phyloP scores from a whole-genome alignment of 495 filamentous ascomycete genomes.

The Talaromyces proteolyticus region DNA sequence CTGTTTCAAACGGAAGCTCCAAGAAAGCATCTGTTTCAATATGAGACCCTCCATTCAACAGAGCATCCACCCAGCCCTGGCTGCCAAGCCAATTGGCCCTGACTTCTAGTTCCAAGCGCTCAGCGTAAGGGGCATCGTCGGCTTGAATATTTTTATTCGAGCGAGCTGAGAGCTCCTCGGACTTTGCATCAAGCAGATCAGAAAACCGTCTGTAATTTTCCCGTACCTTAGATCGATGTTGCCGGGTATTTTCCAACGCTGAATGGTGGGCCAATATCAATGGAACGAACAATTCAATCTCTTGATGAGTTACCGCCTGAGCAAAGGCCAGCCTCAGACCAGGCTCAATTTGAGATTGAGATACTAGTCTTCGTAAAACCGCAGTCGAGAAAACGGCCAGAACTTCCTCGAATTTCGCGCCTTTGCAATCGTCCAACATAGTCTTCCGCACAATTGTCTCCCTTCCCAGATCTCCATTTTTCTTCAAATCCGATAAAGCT shows the following conservation, averaged over 20 bases:
- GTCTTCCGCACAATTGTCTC: constrained; percentile 77
- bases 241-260: constrained; percentile 47
- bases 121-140: constrained; percentile 34
- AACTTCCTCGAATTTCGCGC: constrained; percentile 74
- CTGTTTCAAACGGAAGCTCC: constrained; percentile 54
- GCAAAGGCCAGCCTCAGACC: constrained; percentile 60
- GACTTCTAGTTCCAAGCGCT: constrained; percentile 39
- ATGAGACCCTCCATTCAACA: constrained; percentile 60
- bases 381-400: constrained; percentile 72
- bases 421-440: constrained; percentile 89
- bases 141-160: neutral
- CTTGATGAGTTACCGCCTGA: constrained; percentile 43
- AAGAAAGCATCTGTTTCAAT: constrained; percentile 56
- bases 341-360: constrained; percentile 33
- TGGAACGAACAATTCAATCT: constrained; percentile 55
- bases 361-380: constrained; percentile 65
- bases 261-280: constrained; percentile 68
- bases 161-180: constrained; percentile 30
- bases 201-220: constrained; percentile 57
- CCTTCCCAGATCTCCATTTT: constrained; percentile 71
- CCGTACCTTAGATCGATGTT: constrained; percentile 24
- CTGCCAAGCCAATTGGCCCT: constrained; percentile 71
- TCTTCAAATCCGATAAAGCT: constrained; percentile 73
- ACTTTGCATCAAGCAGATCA: constrained; percentile 49
- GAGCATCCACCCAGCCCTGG: constrained; percentile 57